Base-by-base conservation (phyloP, 2,329 filamentous ascomycete genomes). In the Sarocladium strictum region DNA sequence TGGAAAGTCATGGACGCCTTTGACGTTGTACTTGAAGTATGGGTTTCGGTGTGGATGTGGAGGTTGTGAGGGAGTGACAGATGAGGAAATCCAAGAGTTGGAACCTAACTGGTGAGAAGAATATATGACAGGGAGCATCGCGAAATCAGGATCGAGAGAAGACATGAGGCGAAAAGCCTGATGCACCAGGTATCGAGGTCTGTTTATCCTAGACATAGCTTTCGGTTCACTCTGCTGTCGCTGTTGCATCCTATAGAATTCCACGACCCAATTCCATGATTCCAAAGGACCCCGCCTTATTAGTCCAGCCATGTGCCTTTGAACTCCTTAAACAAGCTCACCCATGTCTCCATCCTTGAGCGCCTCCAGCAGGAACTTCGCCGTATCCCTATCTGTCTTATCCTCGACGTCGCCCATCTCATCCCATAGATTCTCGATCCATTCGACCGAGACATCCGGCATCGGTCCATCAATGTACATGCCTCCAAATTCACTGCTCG, bases 1-100 rank as follows among this genome's bases (percentile, higher is more conserved):
- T 54, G 74, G 73, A 1, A 60, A 58, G 6, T 57, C 61, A 4
- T 61, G 62, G 1, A 64, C 64, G 1, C 72, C 75, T 0, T 50
- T 56, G 1, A 58, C 67, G 3, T 65, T 83, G 0, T 73, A 71
- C 26, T 54, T 61, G 6, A 68, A 69, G 10, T 83, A 77, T 59
- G 80, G 80, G 0, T 84, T 84, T 56, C 63, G 69, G 2, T 84
- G 80, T 61, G 58, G 64, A 3, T 84, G 80, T 53, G 75, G 75
- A 11, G 68, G 64, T 2, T 83, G 80, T 55, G 49, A 37, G n/a
- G 49, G 49, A 2, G 27, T 58, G 33, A 54, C 52, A 4, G 53
- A 58, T 12, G 23, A 35, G 40, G 55, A 56, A 5, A 21, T 58
- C n/a, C 24, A 41, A 14, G 11, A 17, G 14, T 45, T 55, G 12